Evolutionary conservation across 768 basidiomycete genomes (phyloP), one percentile per base, ranked within the genome.

Genomic region (Mycena amicta): DNA sequence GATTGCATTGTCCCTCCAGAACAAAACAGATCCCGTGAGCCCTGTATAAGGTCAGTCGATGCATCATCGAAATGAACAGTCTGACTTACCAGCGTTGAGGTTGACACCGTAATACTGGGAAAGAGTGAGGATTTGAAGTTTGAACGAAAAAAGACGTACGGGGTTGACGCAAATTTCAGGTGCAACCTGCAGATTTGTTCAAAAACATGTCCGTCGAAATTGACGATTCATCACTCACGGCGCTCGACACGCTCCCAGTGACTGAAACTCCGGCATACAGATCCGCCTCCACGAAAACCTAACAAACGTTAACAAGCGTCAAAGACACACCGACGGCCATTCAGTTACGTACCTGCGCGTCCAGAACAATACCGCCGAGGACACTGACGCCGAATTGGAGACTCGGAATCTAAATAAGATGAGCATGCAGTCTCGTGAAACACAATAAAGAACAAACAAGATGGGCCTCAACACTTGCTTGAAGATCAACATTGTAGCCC

Each of bases 331-430:
- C n/a, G n/a, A n/a, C n/a, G n/a, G n/a, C n/a, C n/a, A n/a, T n/a
- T n/a, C n/a, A n/a, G n/a, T n/a, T n/a, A n/a, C n/a, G n/a, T n/a
- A n/a, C 66, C 47, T 68, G 53, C 27, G 65, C 68, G 41, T 69
- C 62, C 3, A 70, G 55, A n/a, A 45, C 5, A 23, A 8, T 16
- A 23, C 43, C 65, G 23, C 61, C 61, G 29, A 71, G 63, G 0
- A 71, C 59, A 25, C 57, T 63, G 26, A 71, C 47, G 20, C 70
- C 70, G 29, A 71, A 57, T 52, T 69, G 68, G 13, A 71, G 27
- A 30, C 63, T 62, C 2, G 70, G 70, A 1, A 67, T 23, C 49
- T 33, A 37, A n/a, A 27, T 16, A 27, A 22, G n/a, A n/a, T 56
- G 13, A 50, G 33, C 3, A n/a, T n/a, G n/a, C n/a, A n/a, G n/a